These are phyloP conservation scores for Agaricus sinodeliciosus DNA, from an alignment of 768 basidiomycete species.

Conservation along the genomic window DNA sequence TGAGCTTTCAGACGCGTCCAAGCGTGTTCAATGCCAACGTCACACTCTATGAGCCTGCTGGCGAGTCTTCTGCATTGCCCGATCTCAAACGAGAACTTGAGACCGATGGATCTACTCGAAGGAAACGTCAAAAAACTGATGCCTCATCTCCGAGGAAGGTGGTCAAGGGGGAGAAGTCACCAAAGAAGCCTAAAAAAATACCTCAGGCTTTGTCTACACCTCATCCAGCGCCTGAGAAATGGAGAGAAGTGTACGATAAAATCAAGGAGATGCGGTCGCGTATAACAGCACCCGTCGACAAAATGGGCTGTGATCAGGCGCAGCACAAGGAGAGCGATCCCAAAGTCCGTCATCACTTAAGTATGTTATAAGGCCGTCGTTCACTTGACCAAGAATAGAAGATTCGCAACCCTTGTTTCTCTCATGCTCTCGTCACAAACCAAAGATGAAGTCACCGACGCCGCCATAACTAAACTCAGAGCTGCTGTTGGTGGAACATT, in stretches of 20 bases:
- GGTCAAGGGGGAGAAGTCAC: background rate
- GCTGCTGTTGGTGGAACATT: conserved; percentile 72
- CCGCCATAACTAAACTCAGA: conserved; percentile 72
- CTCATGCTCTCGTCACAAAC: conserved; percentile 96
- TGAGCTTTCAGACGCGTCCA: conserved; percentile 4
- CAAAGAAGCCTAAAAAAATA: conserved; percentile 49
- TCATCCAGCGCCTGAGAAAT: conserved; percentile 60
- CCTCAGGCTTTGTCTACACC: conserved; percentile 47
- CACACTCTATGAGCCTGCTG: background rate
- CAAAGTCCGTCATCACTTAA: conserved; percentile 41
- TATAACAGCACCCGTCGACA: conserved; percentile 83
- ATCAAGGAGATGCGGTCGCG: conserved; percentile 73
- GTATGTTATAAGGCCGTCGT: too few relatives aligned
- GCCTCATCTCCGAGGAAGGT: conserved; percentile 1
- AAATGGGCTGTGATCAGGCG: conserved; percentile 81
- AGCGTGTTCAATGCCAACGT: background rate
- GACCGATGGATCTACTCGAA: background rate
- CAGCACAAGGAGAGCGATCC: conserved; percentile 58
- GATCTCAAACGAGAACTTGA: conserved; percentile 3
- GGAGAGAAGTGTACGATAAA: conserved; percentile 63
- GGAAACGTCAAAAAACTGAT: conserved; percentile 1
- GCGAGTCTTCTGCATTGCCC: background rate
- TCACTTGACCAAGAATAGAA: conserved; percentile 50
- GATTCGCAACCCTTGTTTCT: conserved; percentile 82
- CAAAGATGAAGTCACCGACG: conserved; percentile 83